A percentile compares a stretch with the other conserved stretches of the same genome.
phyloP scores from a whole-genome alignment of 2,329 filamentous ascomycete species.

The Calonectria montana region DNA sequence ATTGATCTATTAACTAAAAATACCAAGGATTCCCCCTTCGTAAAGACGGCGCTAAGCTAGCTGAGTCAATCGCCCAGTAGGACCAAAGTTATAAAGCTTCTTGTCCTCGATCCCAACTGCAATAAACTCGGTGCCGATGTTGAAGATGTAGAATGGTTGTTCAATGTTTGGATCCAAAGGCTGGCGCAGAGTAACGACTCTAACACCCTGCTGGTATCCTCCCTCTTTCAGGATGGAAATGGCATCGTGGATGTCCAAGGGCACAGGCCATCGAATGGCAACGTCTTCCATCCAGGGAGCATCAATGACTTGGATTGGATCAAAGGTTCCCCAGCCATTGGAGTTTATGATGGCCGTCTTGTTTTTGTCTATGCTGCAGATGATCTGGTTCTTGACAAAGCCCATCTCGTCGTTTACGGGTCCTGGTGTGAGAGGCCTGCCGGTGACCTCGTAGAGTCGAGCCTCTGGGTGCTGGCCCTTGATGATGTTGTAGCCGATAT shows the following conservation, averaged over 20 bases:
- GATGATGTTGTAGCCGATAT: constrained; percentile 24
- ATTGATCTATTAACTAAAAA: too few species aligned
- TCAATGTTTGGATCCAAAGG: constrained; percentile 21
- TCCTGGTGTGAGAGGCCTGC: constrained; percentile 12
- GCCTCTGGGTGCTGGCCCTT: constrained; percentile 19
- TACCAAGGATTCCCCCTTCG: too few species aligned
- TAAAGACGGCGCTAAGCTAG: too few species aligned
- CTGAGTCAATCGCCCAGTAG: not conserved
- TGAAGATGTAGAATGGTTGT: constrained; percentile 30
- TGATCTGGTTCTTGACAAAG: constrained; percentile 26
- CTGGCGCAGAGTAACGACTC: constrained; percentile 22
- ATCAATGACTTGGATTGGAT: constrained; percentile 17
- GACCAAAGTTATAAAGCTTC: constrained; percentile 24
- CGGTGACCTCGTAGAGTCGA: constrained; percentile 22
- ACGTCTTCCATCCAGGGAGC: constrained; percentile 10
- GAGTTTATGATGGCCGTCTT: constrained; percentile 28
- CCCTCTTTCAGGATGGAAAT: constrained; percentile 25
- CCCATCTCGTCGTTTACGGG: constrained; percentile 25
- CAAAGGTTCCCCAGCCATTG: constrained; percentile 24
- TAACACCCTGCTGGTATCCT: constrained; percentile 18
- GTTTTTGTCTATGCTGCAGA: constrained; percentile 15
- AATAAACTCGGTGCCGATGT: constrained; percentile 20
- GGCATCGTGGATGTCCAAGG: constrained; percentile 17
- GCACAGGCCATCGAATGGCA: constrained; percentile 17
- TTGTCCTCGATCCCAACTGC: constrained; percentile 24